Evolutionary conservation across 345 rosid genomes (phyloP), one percentile per base, ranked within the genome.

Genomic region (Brassica rapa): DNA sequence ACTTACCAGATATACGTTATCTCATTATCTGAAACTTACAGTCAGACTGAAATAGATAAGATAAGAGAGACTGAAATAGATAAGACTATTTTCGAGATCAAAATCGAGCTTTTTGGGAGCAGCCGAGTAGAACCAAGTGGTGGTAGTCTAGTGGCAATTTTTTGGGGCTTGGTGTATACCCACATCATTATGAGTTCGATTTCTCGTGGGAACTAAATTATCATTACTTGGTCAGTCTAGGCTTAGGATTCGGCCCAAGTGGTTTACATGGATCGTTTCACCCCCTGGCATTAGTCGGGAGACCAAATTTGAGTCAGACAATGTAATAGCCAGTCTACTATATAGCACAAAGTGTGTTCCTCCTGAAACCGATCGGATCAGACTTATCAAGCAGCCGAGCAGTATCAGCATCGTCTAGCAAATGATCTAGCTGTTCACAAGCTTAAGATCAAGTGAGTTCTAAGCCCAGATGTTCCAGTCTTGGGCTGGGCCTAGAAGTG

Each of bases 331-430:
- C 19, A 19, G 19, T 19, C 19, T 19, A 19, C 19, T 19, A 19
- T 19, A 19, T 19, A 19, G 19, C 19, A 19, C 19, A 19, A 19
- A 19, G 19, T 19, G 19, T 19, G 19, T 19, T 19, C 19, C 19
- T 19, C 19, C 19, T 19, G 19, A 19, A 19, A 19, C 19, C 19
- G 19, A 19, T 19, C 19, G 19, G 19, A 19, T 19, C 19, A 19
- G 19, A 19, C 19, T 19, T 19, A 19, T 19, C 19, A 19, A 10
- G 89, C 14, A 41, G 49, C 49, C 49, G 49, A 41, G 49, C 90
- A 66, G 87, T 66, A 75, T 85, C 87, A 65, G 93, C 96, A 87
- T 94, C 98, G 83, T 86, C 89, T 23, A 87, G 90, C 77, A 94
- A 77, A 80, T 92, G 97, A 72, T 90, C 92, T 12, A 97, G 97